Evolutionary conservation across 2,329 filamentous ascomycete genomes (phyloP), one percentile per base, ranked within the genome.

Genomic region (Ophiostoma tasmaniense): DNA sequence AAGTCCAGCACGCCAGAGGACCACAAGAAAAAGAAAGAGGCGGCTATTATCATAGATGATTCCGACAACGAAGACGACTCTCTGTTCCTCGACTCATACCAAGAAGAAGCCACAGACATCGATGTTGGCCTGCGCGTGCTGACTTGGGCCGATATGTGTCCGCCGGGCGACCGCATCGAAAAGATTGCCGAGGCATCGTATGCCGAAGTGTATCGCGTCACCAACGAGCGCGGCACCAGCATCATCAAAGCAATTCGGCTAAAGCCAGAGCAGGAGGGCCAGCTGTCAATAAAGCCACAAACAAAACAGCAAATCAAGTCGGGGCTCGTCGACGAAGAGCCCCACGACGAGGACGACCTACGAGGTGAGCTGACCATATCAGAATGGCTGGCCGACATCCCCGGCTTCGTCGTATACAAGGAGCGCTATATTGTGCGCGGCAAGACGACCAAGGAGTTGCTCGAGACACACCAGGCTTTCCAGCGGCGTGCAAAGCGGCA

Each of bases 141-240:
- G 55, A 79, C 80, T 0, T 89, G 87, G 87, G 76, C 81, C 37
- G 85, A 88, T 67, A 80, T 89, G 37, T 86, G 86, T 66, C 82
- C 83, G 0, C 77, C 80, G 0, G 81, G 80, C 20, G 82, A 85
- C 73, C 76, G 77, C 45, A 85, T 89, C 66, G 80, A 81, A 61
- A 89, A 89, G 76, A 89, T 89, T 66, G 87, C 87, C 11, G 87
- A 89, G 75, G 87, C 87, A 5, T 89, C 87, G 1, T 89, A 85
- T 73, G 86, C 87, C 6, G 87, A 89, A 74, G 86, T 89, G 11
- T 89, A 89, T 73, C 85, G 86, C 11, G 81, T 89, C 72, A 84
- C 80, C 64, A 89, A 87, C 74, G 79, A 81, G 62, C 79, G 82
- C 20, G 86, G 86, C 10, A 87, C 84, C 33, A 88, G 85, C 75